Percentiles rank a stretch among this genome's conserved stretches.
phyloP scores from a whole-genome alignment of 176 grass and related monocot species.

The Pontederia paniculata region DNA sequence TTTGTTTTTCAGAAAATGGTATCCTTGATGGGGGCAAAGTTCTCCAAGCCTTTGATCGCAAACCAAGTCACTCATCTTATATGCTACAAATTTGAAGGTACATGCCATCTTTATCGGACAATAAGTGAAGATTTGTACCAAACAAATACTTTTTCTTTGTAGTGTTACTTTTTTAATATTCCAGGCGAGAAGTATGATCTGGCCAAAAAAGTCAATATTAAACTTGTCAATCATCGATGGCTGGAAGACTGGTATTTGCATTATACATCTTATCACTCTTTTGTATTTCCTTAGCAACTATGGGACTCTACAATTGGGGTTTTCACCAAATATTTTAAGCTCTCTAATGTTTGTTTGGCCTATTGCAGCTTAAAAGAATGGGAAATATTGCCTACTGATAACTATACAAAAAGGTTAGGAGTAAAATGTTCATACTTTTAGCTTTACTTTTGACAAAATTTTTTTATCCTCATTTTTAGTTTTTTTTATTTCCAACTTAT shows the following conservation, averaged over 20 bases:
- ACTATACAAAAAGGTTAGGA: conserved; percentile 62
- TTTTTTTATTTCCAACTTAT: no score
- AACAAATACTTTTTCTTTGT: not conserved
- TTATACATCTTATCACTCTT: conserved; percentile 6
- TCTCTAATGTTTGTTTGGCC: not conserved
- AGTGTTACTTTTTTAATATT: not conserved
- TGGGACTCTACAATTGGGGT: no score
- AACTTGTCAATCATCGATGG: conserved; percentile 73
- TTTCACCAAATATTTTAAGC: not conserved
- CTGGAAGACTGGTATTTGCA: conserved; percentile 72
- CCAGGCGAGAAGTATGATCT: conserved; percentile 82
- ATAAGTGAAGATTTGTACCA: not conserved
- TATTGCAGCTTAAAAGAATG: conserved; percentile 69
- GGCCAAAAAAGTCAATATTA: conserved; percentile 65
- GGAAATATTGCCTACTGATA: conserved; percentile 56
- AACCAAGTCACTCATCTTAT: conserved; percentile 67
- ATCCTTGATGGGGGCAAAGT: conserved; percentile 71
- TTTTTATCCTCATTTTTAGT: conserved; percentile 12
- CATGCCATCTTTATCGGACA: conserved; percentile 12
- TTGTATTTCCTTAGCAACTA: conserved; percentile 8
- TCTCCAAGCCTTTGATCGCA: conserved; percentile 69
- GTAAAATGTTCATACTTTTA: not conserved
- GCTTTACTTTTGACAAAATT: not conserved
- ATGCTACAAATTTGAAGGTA: conserved; percentile 93
- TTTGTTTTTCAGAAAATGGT: conserved; percentile 73